These are phyloP conservation scores for Albugo laibachii DNA, from an alignment of 352 stramenopile genomes.

Conservation along the genomic window DNA sequence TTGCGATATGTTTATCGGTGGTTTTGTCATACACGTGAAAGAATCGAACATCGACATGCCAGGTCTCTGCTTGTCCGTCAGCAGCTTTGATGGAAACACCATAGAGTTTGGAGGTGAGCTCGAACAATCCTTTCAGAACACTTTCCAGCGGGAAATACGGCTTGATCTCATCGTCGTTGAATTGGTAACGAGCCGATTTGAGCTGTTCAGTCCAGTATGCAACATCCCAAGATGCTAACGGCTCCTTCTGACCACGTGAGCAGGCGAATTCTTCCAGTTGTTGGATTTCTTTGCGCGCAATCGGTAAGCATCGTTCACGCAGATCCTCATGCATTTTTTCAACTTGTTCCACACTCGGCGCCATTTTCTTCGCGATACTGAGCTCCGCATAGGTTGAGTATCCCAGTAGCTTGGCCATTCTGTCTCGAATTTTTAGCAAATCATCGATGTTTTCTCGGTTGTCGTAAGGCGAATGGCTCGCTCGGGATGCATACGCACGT, in stretches of 20 bases:
- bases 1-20: constrained; percentile 65
- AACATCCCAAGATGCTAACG: constrained; percentile 88
- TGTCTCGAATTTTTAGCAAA: constrained; percentile 81
- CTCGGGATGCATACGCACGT: constrained; percentile 81
- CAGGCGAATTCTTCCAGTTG: constrained; percentile 78
- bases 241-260: constrained; percentile 38
- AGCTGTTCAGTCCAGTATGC: constrained; percentile 90
- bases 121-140: constrained; percentile 89
- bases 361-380: constrained; percentile 93
- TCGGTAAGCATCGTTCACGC: constrained; percentile 80
- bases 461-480: constrained; percentile 70
- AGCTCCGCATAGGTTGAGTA: constrained; percentile 88
- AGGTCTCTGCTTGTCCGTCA: constrained; percentile 51
- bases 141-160: constrained; percentile 92
- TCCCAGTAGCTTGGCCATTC: constrained; percentile 84
- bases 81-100: constrained; percentile 82
- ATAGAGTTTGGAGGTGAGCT: constrained; percentile 87
- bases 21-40: constrained; percentile 85
- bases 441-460: constrained; percentile 90
- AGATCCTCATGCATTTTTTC: constrained; percentile 87
- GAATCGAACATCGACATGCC: constrained; percentile 92
- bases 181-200: constrained; percentile 88
- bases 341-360: constrained; percentile 77
- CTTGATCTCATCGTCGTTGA: constrained; percentile 94
- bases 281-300: constrained; percentile 81